These are phyloP conservation scores for Fonsecaea multimorphosa DNA, from an alignment of 2,329 filamentous ascomycete genomes.

Conservation along the genomic window DNA sequence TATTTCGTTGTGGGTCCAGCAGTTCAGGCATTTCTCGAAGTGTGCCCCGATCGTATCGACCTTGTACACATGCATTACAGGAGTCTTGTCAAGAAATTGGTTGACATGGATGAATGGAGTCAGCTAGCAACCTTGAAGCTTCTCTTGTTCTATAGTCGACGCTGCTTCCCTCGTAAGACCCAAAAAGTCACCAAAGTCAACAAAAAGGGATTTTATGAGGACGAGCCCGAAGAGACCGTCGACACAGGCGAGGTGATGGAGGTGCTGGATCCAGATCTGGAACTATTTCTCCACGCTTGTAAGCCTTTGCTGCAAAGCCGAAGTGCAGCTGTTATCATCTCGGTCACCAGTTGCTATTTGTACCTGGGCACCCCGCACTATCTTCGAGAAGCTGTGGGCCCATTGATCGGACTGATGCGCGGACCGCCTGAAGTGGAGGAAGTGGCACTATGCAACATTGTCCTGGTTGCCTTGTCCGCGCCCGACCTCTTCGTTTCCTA, in stretches of 20 bases:
- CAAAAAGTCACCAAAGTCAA: slow-evolving; percentile 63
- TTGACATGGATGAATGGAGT: slow-evolving; percentile 99
- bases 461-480: slow-evolving; percentile 80
- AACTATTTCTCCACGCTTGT: slow-evolving; percentile 78
- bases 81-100: slow-evolving; percentile 81
- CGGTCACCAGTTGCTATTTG: slow-evolving; percentile 82
- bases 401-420: slow-evolving; percentile 82
- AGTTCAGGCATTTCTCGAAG: slow-evolving; percentile 83
- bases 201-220: slow-evolving; percentile 81
- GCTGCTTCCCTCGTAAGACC: slow-evolving; percentile 79
- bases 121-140: slow-evolving; percentile 83
- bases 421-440: slow-evolving; percentile 86
- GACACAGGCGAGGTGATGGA: slow-evolving; percentile 60
- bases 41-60: slow-evolving; percentile 86
- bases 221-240: slow-evolving; percentile 59
- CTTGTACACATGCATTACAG: slow-evolving; percentile 91
- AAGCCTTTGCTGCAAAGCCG: slow-evolving; percentile 87
- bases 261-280: slow-evolving; percentile 79
- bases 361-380: slow-evolving; percentile 82
- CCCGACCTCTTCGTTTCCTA: slow-evolving; percentile 86
- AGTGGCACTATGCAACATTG: slow-evolving; percentile 90
- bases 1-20: slow-evolving; percentile 97
- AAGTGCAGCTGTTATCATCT: slow-evolving; percentile 89
- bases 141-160: slow-evolving; percentile 82
- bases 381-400: slow-evolving; percentile 76